Percentiles rank a stretch among this genome's conserved stretches.
These are phyloP conservation scores for Mortierella claussenii DNA, from an alignment of 192 early-diverging fungal genomes.

Conservation along the genomic window DNA sequence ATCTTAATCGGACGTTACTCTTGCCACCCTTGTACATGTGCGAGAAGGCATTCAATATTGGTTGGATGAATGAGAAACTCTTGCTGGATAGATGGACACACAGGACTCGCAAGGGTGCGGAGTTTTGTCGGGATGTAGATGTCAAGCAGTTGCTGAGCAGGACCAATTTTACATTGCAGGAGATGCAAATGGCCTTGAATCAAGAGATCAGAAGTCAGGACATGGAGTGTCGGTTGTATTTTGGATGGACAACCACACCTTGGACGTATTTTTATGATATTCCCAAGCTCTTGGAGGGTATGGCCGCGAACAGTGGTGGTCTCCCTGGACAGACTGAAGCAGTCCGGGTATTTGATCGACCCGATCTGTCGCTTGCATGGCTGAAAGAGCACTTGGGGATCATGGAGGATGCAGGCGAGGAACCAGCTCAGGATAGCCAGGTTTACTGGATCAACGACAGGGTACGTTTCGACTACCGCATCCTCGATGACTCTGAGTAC, in stretches of 20 bases:
- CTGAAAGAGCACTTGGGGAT: conserved; percentile 3
- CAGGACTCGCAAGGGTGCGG: neutral
- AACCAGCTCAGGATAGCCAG: neutral
- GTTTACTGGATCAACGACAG: conserved; percentile 15
- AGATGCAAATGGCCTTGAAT: neutral
- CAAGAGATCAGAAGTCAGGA: neutral
- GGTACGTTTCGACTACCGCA: conserved; percentile 1
- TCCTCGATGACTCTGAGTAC: conserved; percentile 19
- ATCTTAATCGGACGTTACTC: conserved; percentile 56
- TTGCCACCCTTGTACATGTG: conserved; percentile 40
- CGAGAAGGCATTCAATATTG: conserved; percentile 1
- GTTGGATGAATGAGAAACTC: neutral
- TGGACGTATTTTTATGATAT: conserved; percentile 16
- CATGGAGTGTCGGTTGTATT: conserved; percentile 1
- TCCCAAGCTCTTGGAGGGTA: neutral
- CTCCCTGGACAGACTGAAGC: neutral
- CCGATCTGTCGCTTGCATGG: conserved; percentile 14
- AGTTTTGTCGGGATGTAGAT: neutral
- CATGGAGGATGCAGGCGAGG: neutral
- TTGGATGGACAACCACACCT: conserved; percentile 7
- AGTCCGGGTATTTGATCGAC: conserved; percentile 20
- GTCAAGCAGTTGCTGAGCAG: neutral
- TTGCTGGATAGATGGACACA: conserved; percentile 1
- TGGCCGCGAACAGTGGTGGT: neutral
- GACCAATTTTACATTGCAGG: neutral